These are phyloP conservation scores for Tylopilus subfusipes DNA, from an alignment of 768 basidiomycete genomes.

Conservation along the genomic window DNA sequence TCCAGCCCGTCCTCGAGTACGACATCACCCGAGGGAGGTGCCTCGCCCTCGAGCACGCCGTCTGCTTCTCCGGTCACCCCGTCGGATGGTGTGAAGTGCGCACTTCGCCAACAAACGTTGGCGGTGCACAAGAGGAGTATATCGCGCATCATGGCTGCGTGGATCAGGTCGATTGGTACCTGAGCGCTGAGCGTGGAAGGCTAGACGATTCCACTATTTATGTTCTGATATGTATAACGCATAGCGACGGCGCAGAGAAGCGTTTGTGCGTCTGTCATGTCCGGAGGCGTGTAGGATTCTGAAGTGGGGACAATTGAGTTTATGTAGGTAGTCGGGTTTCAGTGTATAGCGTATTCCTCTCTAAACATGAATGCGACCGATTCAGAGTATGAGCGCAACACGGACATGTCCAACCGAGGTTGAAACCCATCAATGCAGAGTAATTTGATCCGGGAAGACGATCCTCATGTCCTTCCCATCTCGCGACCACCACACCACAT, in stretches of 20 bases:
- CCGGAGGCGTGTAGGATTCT: background rate
- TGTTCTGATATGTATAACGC: background rate
- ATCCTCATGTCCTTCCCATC: background rate
- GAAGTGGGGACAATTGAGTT: background rate
- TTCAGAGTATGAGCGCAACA: too few relatives aligned
- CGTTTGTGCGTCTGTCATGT: too few relatives aligned
- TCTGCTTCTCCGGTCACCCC: slow-evolving; percentile 1
- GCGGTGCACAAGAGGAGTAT: slow-evolving; percentile 15
- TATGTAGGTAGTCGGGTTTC: background rate
- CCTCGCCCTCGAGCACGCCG: slow-evolving; percentile 1
- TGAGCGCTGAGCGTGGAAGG: background rate
- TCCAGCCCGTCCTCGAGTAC: slow-evolving; percentile 7
- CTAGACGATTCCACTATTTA: background rate
- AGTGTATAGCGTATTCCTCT: too few relatives aligned
- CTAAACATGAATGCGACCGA: too few relatives aligned
- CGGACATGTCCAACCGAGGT: too few relatives aligned
- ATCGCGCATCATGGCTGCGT: slow-evolving; percentile 16
- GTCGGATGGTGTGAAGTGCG: slow-evolving; percentile 9
- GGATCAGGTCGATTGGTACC: slow-evolving; percentile 20
- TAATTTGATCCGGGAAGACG: background rate
- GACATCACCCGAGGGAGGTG: background rate
- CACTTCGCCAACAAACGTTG: slow-evolving; percentile 22
- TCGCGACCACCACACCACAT: slow-evolving; percentile 32
- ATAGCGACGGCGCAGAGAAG: background rate
- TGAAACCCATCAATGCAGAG: background rate